Base-by-base conservation (phyloP, 2,329 filamentous ascomycete genomes). In the Aureobasidium sp. region DNA sequence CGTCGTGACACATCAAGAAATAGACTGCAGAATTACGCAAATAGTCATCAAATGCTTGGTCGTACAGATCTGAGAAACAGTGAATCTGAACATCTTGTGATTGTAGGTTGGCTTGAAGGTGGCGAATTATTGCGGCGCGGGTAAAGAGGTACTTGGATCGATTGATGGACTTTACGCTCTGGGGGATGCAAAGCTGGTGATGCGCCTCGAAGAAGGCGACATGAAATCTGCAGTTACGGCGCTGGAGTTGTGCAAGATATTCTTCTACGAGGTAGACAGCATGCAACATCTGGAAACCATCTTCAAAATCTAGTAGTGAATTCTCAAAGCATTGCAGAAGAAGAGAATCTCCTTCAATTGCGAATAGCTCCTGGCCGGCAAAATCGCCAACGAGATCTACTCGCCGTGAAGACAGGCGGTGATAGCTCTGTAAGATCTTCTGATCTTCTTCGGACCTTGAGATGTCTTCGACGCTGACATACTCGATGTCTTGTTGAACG, bases 301-400 rank as follows among this genome's bases (percentile, higher is more conserved):
- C 79, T 81, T 80, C 68, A 66, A 89, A 88, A 68, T 91, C 85
- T 44, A 91, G 81, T 26, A 81, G 78, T 12, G 80, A 76, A 66
- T 87, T 79, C n/a, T 77, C 74, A 52, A 91, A 82, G 67, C 82
- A 87, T 63, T 88, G 75, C 7, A 84, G 75, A 12, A 91, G 75
- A n/a, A 91, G 72, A 0, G 87, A 87, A 68, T 92, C 87, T 34
- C 88, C 88, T 66, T 91, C 87, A 34, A 91, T 81, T 26, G 87
- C 76, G 70, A 91, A 91, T 12, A 87, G 78, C 69, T 90, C 88
- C 64, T 84, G 84, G 26, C 89, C 88, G 3, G 87, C 87, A 73
- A 89, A 91, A 70, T 91, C 89, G 44, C 88, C 87, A 4, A 91
- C 83, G 2, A 91, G 80, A 67, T 90, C 86, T 32, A 89, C 79